A percentile compares a stretch with the other conserved stretches of the same genome.
These are phyloP conservation scores for Blastomyces silverae DNA, from an alignment of 2,329 filamentous ascomycete genomes.

Conservation along the genomic window DNA sequence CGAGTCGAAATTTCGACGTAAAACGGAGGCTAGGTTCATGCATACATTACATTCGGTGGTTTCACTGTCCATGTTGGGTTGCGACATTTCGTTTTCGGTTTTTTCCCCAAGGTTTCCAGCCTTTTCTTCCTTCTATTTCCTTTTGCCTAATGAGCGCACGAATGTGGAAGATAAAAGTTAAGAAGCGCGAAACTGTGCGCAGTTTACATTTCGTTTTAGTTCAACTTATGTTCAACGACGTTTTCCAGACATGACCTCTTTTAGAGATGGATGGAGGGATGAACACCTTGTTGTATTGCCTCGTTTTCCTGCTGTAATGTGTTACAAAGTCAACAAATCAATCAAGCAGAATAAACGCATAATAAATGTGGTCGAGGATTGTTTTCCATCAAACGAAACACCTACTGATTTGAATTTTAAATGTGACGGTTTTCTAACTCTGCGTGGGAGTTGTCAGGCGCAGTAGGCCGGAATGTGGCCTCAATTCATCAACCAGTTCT, in stretches of 20 bases:
- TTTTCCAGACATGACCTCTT: not conserved
- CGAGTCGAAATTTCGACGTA: not conserved
- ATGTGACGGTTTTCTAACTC: too few species aligned
- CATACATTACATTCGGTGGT: not conserved
- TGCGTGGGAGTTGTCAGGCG: too few species aligned
- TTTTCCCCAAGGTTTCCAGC: not conserved
- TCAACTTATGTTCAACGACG: not conserved
- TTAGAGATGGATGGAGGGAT: not conserved
- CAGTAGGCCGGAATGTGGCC: too few species aligned
- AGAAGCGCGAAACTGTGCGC: not conserved
- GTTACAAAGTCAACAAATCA: too few species aligned
- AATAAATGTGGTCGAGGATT: not conserved
- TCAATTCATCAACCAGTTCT: not conserved
- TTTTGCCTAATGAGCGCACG: not conserved
- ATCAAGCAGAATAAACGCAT: not conserved
- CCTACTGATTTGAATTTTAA: too few species aligned
- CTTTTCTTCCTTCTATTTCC: not conserved
- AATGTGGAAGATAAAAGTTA: not conserved
- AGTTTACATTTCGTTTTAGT: not conserved
- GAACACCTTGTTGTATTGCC: not conserved
- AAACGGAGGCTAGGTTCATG: not conserved
- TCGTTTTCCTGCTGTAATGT: not conserved
- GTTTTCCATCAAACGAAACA: not conserved
- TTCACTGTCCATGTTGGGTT: not conserved
- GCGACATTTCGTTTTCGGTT: not conserved